Evolutionary conservation across 1,284 basidiomycete genomes (phyloP).

Genomic region (Pterula multifida): DNA sequence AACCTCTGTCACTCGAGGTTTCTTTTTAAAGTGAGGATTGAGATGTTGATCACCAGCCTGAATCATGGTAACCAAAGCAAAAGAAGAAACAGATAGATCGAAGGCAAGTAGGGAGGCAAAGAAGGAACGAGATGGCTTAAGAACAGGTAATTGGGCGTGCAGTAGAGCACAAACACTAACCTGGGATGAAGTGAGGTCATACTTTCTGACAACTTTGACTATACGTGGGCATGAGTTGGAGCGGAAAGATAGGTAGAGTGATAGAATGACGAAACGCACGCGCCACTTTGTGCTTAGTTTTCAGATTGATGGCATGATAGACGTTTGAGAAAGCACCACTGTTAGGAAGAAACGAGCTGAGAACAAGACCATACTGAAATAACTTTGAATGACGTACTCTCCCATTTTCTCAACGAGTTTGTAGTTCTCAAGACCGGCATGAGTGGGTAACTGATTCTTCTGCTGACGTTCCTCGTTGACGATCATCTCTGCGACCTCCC

Average conservation of each 20-base stretch:
- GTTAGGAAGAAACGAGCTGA: slow-evolving; percentile 10
- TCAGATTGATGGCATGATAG: slow-evolving; percentile 82
- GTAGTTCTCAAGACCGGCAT: slow-evolving; percentile 80
- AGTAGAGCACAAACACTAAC: slow-evolving; percentile 42
- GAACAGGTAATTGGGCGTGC: slow-evolving; percentile 11
- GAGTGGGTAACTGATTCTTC: slow-evolving; percentile 65
- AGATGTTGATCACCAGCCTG: slow-evolving; percentile 88
- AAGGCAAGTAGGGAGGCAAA: slow-evolving; percentile 14
- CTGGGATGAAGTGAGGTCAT: slow-evolving; percentile 90
- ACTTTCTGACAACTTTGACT: slow-evolving; percentile 98
- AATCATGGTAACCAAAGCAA: slow-evolving; percentile 14
- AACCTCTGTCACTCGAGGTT: slow-evolving; percentile 94
- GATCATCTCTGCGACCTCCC: slow-evolving; percentile 60
- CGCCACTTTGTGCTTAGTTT: slow-evolving; percentile 76
- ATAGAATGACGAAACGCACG: slow-evolving; percentile 31
- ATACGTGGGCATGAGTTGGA: slow-evolving; percentile 10
- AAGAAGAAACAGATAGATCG: slow-evolving; percentile 15
- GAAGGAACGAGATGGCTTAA: slow-evolving; percentile 8
- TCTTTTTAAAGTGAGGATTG: slow-evolving; percentile 88
- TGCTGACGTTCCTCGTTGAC: slow-evolving; percentile 69
- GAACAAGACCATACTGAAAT: slow-evolving; percentile 10
- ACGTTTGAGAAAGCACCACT: slow-evolving; percentile 98
- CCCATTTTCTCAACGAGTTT: slow-evolving; percentile 87
- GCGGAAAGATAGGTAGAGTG: slow-evolving; percentile 7
- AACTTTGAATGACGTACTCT: slow-evolving; percentile 50